A percentile compares a stretch with the other conserved stretches of the same genome.
These are phyloP conservation scores for Aethionema arabicum DNA, from an alignment of 345 rosid species.

Conservation along the genomic window DNA sequence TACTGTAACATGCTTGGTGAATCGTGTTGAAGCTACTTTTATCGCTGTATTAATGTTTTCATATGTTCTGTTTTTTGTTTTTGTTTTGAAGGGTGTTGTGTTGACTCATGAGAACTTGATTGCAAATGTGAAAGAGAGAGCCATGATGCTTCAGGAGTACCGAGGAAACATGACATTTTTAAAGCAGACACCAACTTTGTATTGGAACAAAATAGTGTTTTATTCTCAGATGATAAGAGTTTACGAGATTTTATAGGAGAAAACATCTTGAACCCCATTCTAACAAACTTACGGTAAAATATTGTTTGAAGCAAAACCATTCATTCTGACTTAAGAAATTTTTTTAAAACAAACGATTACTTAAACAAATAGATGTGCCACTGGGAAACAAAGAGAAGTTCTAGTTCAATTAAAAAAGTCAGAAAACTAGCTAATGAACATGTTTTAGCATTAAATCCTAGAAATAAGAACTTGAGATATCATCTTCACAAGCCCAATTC, in stretches of 20 bases:
- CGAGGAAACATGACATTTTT: slow-evolving; percentile 54
- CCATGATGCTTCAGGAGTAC: slow-evolving; percentile 44
- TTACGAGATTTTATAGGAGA: no score
- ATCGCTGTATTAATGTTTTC: slow-evolving; percentile 17
- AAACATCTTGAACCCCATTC: no score
- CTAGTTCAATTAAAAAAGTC: slow-evolving; percentile 42
- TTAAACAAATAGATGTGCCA: slow-evolving; percentile 47
- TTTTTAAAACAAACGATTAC: slow-evolving; percentile 12
- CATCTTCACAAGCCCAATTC: no score
- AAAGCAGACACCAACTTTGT: slow-evolving; percentile 56
- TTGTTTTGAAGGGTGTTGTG: slow-evolving; percentile 65
- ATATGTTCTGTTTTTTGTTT: slow-evolving; percentile 7
- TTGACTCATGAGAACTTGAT: slow-evolving; percentile 85
- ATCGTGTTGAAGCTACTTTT: slow-evolving; percentile 4
- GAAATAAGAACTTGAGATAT: no score
- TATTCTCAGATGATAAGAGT: no score
- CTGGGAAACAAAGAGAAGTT: slow-evolving; percentile 60
- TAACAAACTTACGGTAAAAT: slow-evolving; percentile 64
- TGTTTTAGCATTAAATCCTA: slow-evolving; percentile 40
- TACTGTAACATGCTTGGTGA: slow-evolving; percentile 20
- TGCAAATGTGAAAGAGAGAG: slow-evolving; percentile 78
- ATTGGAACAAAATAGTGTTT: no score
- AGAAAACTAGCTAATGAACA: slow-evolving; percentile 46
- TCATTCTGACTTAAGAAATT: slow-evolving; percentile 7
- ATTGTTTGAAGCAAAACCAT: slow-evolving; percentile 8